Evolutionary conservation across 495 filamentous ascomycete species (phyloP).

Genomic region (Friedmanniomyces endolithicus): DNA sequence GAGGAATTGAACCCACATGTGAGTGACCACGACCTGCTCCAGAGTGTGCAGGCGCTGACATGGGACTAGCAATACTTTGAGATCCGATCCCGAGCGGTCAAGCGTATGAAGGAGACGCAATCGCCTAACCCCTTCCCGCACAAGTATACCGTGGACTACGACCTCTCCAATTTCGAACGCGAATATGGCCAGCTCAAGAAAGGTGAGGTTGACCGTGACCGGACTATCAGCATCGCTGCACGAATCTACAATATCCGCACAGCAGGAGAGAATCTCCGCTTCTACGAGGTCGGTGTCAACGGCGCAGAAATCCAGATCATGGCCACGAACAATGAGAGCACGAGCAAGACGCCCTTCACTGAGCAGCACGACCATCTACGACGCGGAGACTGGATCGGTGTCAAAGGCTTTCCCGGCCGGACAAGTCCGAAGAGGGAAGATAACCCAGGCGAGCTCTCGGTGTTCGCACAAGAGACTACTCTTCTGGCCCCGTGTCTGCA

Average conservation of each 20-base stretch:
- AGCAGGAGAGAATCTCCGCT: constrained; percentile 72
- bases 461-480: constrained; percentile 77
- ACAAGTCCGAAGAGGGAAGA: constrained; percentile 77
- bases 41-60: constrained; percentile 3
- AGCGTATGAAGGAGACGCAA: constrained; percentile 70
- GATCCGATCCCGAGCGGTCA: constrained; percentile 74
- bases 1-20: constrained; percentile 80
- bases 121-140: constrained; percentile 87
- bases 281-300: constrained; percentile 83
- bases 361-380: constrained; percentile 82
- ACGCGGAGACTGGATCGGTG: constrained; percentile 80
- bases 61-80: constrained; percentile 84
- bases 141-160: constrained; percentile 82
- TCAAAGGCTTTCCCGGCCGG: constrained; percentile 78
- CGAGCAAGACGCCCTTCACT: constrained; percentile 53
- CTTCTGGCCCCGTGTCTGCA: constrained; percentile 86
- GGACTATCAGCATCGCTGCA: constrained; percentile 60
- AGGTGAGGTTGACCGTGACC: constrained; percentile 65
- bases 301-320: constrained; percentile 82
- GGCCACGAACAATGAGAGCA: constrained; percentile 66
- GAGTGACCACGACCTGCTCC: constrained; percentile 23
- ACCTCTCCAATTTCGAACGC: constrained; percentile 62
- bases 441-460: constrained; percentile 76
- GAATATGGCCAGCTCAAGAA: constrained; percentile 67
- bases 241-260: constrained; percentile 82